phyloP scores from a whole-genome alignment of 192 early-diverging fungal species.

The Dispira parvispora region DNA sequence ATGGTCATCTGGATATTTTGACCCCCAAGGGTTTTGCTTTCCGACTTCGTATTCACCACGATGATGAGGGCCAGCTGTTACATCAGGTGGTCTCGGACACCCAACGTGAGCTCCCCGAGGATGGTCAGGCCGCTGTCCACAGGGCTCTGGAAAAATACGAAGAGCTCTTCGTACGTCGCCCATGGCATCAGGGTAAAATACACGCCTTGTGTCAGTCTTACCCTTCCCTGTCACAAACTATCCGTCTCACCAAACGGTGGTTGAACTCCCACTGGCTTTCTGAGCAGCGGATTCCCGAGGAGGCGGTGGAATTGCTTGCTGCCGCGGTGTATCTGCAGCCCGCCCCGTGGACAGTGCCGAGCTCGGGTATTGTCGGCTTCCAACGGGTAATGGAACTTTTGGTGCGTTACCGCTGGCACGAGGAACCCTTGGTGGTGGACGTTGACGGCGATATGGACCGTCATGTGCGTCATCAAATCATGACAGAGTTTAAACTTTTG shows the following conservation, averaged over 20 bases:
- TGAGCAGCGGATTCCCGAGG: conserved; percentile 45
- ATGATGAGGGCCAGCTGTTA: conserved; percentile 47
- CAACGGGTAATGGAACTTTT: conserved; percentile 56
- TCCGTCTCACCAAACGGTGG: conserved; percentile 86
- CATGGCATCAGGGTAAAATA: conserved; percentile 43
- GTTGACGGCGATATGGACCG: conserved; percentile 34
- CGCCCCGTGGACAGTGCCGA: conserved; percentile 37
- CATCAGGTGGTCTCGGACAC: conserved; percentile 32
- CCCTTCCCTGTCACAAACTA: conserved; percentile 58
- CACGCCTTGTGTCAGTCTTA: conserved; percentile 54
- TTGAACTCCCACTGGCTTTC: conserved; percentile 58
- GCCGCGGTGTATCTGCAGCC: conserved; percentile 53
- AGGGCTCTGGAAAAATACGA: conserved; percentile 28
- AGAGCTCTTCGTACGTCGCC: conserved; percentile 26
- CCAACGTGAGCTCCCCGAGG: conserved; percentile 19
- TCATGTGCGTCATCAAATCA: neutral
- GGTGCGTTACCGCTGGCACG: conserved; percentile 53
- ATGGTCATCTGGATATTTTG: conserved; percentile 47
- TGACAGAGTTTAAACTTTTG: neutral
- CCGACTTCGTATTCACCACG: conserved; percentile 58
- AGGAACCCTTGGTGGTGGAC: conserved; percentile 64
- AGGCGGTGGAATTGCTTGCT: conserved; percentile 61
- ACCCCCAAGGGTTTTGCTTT: conserved; percentile 55
- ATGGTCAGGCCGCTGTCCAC: conserved; percentile 27
- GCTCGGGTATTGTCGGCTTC: conserved; percentile 55